phyloP scores from a whole-genome alignment of 345 rosid species.

The Boechera divaricarpa region DNA sequence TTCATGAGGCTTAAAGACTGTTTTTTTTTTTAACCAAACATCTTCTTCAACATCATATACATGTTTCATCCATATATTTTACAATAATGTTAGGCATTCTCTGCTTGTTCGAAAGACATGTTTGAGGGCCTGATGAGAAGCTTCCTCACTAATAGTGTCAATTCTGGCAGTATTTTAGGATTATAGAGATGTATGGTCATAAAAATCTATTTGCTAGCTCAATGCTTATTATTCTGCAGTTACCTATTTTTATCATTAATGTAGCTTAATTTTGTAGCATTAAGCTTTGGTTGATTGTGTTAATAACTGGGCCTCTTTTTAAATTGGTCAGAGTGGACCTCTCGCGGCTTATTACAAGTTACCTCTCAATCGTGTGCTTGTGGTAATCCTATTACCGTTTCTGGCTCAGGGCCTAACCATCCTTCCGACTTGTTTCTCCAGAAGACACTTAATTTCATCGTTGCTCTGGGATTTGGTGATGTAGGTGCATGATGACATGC shows the following conservation, averaged over 20 bases:
- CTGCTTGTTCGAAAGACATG: background rate
- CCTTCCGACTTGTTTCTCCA: background rate
- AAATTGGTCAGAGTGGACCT: conserved; percentile 66
- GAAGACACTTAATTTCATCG: conserved; percentile 21
- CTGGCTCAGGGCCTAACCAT: background rate
- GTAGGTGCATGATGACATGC: conserved; percentile 86
- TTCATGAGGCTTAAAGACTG: background rate
- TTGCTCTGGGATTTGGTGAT: conserved; percentile 29
- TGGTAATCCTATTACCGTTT: conserved; percentile 60
- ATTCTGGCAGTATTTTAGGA: background rate
- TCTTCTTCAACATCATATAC: background rate
- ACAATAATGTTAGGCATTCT: background rate
- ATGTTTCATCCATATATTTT: background rate
- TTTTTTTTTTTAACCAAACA: background rate
- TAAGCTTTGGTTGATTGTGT: conserved; percentile 10
- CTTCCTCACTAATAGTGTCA: background rate
- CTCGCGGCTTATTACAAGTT: conserved; percentile 92
- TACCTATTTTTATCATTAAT: background rate
- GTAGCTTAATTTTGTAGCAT: background rate
- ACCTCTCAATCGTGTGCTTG: conserved; percentile 82
- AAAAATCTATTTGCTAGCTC: background rate
- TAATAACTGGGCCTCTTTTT: conserved; percentile 20
- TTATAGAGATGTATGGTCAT: conserved; percentile 18
- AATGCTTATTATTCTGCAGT: background rate
- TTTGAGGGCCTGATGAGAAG: background rate